phyloP scores from a whole-genome alignment of 495 filamentous ascomycete genomes.

The Neurospora sp. region DNA sequence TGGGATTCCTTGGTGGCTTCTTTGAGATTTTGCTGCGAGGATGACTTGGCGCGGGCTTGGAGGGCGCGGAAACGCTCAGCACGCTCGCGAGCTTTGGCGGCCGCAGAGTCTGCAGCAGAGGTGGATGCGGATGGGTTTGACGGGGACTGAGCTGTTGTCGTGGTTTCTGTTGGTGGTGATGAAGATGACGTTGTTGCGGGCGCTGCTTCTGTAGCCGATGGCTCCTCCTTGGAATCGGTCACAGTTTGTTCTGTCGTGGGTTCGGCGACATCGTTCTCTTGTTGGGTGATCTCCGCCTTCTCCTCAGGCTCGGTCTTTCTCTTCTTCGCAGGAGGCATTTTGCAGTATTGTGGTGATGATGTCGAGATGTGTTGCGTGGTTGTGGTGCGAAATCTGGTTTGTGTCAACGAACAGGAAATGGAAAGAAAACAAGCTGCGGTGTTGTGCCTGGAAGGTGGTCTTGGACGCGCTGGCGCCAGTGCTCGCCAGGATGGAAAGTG shows the following conservation, averaged over 20 bases:
- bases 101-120: constrained; percentile 22
- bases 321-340: constrained; percentile 40
- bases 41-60: constrained; percentile 72
- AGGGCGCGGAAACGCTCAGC: constrained; percentile 73
- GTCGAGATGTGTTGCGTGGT: neutral
- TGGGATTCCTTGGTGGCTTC: constrained; percentile 77
- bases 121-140: constrained; percentile 1
- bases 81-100: constrained; percentile 45
- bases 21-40: constrained; percentile 67
- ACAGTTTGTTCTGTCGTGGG: constrained; percentile 4
- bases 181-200: constrained; percentile 2
- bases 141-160: neutral
- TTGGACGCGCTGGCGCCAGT: neutral
- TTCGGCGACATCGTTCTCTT: constrained; percentile 3
- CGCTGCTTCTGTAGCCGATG: neutral
- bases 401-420: neutral
- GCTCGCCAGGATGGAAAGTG: neutral
- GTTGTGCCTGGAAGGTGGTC: neutral
- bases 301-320: constrained; percentile 30
- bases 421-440: neutral
- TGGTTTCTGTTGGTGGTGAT: neutral
- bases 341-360: constrained; percentile 1
- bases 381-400: neutral
- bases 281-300: constrained; percentile 9
- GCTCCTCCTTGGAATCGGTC: constrained; percentile 4